Evolutionary conservation across 1,139 yeast genomes (phyloP), one percentile per base, ranked within the genome.

Genomic region (Meyerozyma smithsonii): DNA sequence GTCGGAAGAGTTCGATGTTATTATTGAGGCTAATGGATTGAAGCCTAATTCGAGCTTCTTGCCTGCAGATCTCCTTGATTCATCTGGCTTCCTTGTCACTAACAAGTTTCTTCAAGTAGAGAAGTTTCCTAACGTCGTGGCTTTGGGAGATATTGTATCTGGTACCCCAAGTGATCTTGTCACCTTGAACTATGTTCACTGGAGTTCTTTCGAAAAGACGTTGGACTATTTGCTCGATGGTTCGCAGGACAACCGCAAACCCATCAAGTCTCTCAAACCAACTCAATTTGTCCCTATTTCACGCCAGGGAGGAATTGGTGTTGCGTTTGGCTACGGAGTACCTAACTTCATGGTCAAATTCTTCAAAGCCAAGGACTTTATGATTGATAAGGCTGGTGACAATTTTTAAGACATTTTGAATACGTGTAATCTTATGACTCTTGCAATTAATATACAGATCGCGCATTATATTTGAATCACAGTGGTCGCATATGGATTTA

Each of bases 291-390:
- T 65, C 10, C 72, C 74, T 10, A 55, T 67, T 36, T 62, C 69
- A 4, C 58, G 53, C 44, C 46, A 52, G 3, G 69, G 69, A 17
- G 74, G 73, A 18, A 64, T 66, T 37, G 72, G 69, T 12, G 36
- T 51, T 7, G 21, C 52, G 0, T 60, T 49, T 42, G 71, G 69
- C 4, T 56, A 53, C 47, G 28, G 43, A 3, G 39, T 56, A 8
- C 72, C 73, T 2, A 58, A 42, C 35, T 64, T 66, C 41, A 12
- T 63, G 8, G 61, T 64, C 14, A 43, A 48, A 43, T n/a, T 46
- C 7, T 5, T 56, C 17, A 69, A 66, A 47, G 38, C 30, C 12
- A 26, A 26, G 30, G 30, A 26, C 30, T 26, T 26, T 8, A 26
- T 26, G 30, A 5, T 26, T 8, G 12, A 15, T 14, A 26, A 26